Evolutionary conservation across 2,329 filamentous ascomycete genomes (phyloP), one percentile per base, ranked within the genome.

Genomic region (Parafenestella ontariensis): DNA sequence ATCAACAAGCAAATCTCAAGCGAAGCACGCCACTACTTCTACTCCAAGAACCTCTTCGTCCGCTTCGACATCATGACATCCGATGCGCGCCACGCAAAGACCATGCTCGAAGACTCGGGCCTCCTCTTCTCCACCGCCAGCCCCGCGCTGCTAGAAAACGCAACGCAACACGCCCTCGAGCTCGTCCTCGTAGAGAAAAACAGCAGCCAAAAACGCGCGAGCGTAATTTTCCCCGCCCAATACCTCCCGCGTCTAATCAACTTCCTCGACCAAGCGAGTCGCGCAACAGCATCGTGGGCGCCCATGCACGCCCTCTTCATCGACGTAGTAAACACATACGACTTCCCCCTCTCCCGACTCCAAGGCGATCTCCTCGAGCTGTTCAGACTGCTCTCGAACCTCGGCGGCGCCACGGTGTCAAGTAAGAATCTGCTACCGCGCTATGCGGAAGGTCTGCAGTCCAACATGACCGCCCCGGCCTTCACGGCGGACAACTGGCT

Each of bases 241-340:
- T 75, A 75, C 31, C 57, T 75, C 0, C 72, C 72, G 0, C 64
- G 72, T 0, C 49, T 75, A n/a, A 65, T 75, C 40, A 70, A 72
- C 51, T 75, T 74, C 58, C 51, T 73, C 20, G 59, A 67, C n/a
- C 61, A 69, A 39, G 69, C 68, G 5, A 62, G 58, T 31, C 24
- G 52, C 3, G 56, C 68, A 2, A 62, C 62, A 0, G 49, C 44
- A 9, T 49, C 56, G 0, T 75, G 72, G 72, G 65, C 66, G 6
- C 56, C 52, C 0, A 39, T 31, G 0, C 71, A 72, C 17, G 44
- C 52, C 0, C 46, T 75, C 2, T 65, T 62, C 46, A 51, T 74
- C 15, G 56, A 46, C 8, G 52, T 74, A 0, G 15, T 51, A 20
- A 71, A 71, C 17, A 66, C 54, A 8, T 73, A 73, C 41, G 50